Evolutionary conservation across 2,329 filamentous ascomycete genomes (phyloP), one percentile per base, ranked within the genome.

Genomic region (Fusarium secorum): DNA sequence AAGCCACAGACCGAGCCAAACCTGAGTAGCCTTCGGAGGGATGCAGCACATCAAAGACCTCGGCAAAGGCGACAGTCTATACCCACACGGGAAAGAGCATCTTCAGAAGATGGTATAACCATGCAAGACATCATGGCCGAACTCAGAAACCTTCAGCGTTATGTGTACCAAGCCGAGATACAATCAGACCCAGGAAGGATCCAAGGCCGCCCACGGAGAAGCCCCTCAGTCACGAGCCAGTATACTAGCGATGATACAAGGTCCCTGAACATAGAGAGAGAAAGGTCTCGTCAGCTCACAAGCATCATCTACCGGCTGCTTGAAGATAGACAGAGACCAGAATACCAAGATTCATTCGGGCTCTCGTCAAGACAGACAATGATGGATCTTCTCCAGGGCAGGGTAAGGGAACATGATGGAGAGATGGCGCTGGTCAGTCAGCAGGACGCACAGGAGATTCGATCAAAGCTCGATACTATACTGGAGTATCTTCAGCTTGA

Each of bases 121-220:
- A 32, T 60, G 22, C 4, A n/a, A 15, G 22, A 60, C 4, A 38
- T 66, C 6, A 22, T 66, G 24, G 28, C 45, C 6, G 39, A 48
- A 15, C 24, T 66, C 1, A 45, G 38, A 41, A 30, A 30, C 2
- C 53, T 66, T 2, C 35, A 46, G n/a, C 57, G 28, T 9, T 38
- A 60, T 13, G 22, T 66, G 0, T 41, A 60, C 22, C 42, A 49
- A 13, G 45, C 38, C 3, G 63, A 66, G 4, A 48, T 60, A 10
- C 22, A 58, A 41, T 66, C 63, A 1, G 62, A 64, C 15, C 61
- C 61, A 4, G 63, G 63, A 1, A 46, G 39, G 18, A 10, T n/a
- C 3, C 39, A 28, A 24, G 44, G 24, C 5, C 44, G 46, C 4
- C 13, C 13, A 11, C 20, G 36, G 1, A 17, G 45, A 20, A 60